Base-by-base conservation (phyloP, 148 eudicot genomes). In the Nepenthes mirabilis region DNA sequence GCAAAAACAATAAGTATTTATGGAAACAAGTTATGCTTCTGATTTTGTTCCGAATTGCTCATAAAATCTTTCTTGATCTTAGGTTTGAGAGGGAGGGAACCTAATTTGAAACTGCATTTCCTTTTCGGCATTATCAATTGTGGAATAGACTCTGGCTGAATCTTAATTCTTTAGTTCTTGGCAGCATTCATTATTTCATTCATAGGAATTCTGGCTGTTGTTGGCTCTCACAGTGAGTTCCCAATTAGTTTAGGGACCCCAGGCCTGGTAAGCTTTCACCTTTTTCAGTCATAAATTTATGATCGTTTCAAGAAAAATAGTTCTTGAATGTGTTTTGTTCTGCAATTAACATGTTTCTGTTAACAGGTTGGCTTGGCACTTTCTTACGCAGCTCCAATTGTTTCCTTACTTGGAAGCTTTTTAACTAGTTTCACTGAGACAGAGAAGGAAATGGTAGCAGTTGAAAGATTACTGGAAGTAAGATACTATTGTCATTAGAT, bases 391-490 rank as follows among this genome's bases (percentile, higher is more conserved):
- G 86, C 98, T 56, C 98, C 98, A 47, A 68, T 76, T 74, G 98
- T 93, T n/a, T 77, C 96, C 33, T 72, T 84, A 68, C 69, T 93
- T 55, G 96, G 98, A 68, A 93, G 85, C 70, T 93, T 86, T 66
- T 75, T 93, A 62, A 78, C 96, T 47, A 93, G 98, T 73, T 88
- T 88, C 73, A 84, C 96, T 12, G 98, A 93, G 64, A 88, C 98
- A 14, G 98, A 93, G 70, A 93, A 93, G 73, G 98, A 93, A 74
- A 83, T 93, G 95, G 98, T 93, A 69, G 81, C 98, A 58, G 80
- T 93, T 60, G 98, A 93, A 83, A 88, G 98, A 76, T 83, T 86
- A 57, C 72, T 78, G 51, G 83, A 93, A 90, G 98, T 82, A 75
- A 47, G 73, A 37, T 57, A 9, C 62, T 43, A 56, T 53, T 9